Conservation (phyloP, 2,329 filamentous ascomycete genomes). For the Fusarium sp. region DNA sequence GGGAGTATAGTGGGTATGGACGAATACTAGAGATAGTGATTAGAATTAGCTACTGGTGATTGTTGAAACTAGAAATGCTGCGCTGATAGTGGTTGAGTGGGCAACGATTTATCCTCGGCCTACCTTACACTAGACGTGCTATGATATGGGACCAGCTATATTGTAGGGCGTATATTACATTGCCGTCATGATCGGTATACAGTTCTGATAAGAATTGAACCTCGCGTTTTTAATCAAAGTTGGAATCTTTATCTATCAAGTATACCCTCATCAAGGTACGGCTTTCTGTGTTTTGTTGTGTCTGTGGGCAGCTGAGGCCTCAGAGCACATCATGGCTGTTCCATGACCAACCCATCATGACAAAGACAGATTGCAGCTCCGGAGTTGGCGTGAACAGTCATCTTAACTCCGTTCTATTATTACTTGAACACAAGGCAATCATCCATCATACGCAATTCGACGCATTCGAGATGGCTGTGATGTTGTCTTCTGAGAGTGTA, state of each 20-base stretch:
- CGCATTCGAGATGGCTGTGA: neutral
- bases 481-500: neutral
- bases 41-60: neutral
- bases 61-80: neutral
- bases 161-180: neutral
- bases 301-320: neutral
- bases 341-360: neutral
- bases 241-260: neutral
- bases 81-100: neutral
- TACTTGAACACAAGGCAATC: too few species aligned
- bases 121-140: neutral
- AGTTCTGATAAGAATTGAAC: neutral
- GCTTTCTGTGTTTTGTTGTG: neutral
- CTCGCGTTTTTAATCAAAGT: accelerated
- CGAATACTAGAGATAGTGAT: neutral
- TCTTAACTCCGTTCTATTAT: neutral
- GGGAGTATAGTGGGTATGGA: neutral
- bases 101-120: neutral
- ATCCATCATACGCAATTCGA: neutral
- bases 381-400: neutral
- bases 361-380: neutral
- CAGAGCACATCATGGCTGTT: neutral
- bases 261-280: neutral
- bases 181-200: neutral
- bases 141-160: neutral